A percentile compares a stretch with the other conserved stretches of the same genome.
phyloP scores from a whole-genome alignment of 495 filamentous ascomycete genomes.

The Astrothelium macrocarpum region DNA sequence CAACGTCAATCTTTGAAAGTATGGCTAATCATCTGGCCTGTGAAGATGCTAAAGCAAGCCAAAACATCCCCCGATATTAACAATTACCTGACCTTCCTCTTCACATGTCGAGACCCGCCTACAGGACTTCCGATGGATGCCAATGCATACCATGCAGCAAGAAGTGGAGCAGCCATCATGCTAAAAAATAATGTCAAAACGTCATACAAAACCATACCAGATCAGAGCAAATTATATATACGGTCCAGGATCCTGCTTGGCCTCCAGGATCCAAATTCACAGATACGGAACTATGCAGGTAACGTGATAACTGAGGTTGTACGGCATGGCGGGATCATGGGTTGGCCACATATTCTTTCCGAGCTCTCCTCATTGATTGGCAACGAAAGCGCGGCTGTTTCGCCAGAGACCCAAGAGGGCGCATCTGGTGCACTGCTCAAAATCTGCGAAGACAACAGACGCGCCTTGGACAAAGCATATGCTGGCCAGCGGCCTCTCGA shows the following conservation, averaged over 20 bases:
- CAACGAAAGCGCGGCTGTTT: conserved; percentile 57
- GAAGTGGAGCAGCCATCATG: conserved; percentile 82
- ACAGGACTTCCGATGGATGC: conserved; percentile 45
- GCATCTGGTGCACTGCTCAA: conserved; percentile 88
- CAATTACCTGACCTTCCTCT: conserved; percentile 90
- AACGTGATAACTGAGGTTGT: conserved; percentile 95
- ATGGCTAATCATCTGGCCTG: too few species aligned
- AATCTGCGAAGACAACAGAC: conserved; percentile 93
- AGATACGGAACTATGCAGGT: conserved; percentile 81
- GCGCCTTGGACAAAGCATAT: conserved; percentile 75
- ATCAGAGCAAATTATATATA: conserved; percentile 59
- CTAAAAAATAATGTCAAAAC: conserved; percentile 84
- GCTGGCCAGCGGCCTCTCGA: conserved; percentile 76
- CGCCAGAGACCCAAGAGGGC: conserved; percentile 72
- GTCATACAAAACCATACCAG: conserved; percentile 60
- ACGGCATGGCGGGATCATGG: conserved; percentile 69
- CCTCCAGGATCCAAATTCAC: conserved; percentile 68
- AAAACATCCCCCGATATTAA: conserved; percentile 87
- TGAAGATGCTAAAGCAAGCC: conserved; percentile 86
- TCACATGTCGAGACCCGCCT: conserved; percentile 58
- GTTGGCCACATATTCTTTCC: conserved; percentile 83
- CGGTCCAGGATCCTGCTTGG: conserved; percentile 66
- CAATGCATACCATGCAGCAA: conserved; percentile 59
- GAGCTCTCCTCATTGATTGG: conserved; percentile 66
- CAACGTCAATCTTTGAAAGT: too few species aligned